Percentiles rank a stretch among this genome's conserved stretches.
Conservation (phyloP, 805 yeast genomes). For the Lipomyces yamanashiensis region DNA sequence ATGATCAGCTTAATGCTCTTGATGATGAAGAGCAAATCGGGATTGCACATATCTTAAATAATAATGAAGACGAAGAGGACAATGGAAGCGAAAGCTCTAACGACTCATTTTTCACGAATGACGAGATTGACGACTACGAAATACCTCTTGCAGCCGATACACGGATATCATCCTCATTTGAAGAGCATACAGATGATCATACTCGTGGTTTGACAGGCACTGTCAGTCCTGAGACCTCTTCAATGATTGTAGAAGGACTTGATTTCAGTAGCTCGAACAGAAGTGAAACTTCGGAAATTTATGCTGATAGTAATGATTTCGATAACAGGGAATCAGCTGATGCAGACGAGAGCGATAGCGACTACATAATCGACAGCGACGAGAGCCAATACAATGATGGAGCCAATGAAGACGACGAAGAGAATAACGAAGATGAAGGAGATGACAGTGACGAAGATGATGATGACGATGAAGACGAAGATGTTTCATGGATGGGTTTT, state of each 20-base stretch:
- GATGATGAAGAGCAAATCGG: too few species aligned
- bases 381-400: conserved; percentile 8
- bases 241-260: too few species aligned
- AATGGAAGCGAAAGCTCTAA: background rate
- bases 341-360: background rate
- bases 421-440: conserved; percentile 9
- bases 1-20: too few species aligned
- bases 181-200: too few species aligned
- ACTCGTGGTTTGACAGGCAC: too few species aligned
- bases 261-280: too few species aligned
- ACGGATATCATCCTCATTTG: background rate
- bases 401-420: conserved; percentile 11
- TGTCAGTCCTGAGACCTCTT: too few species aligned
- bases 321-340: background rate
- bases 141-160: background rate
- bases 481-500: conserved; percentile 3
- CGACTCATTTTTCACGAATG: background rate
- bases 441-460: conserved; percentile 1
- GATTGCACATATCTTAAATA: background rate
- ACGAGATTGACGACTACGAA: conserved; percentile 5
- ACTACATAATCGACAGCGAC: conserved; percentile 2
- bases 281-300: background rate
- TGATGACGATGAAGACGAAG: conserved; percentile 14
- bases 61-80: background rate
- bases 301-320: background rate